A percentile compares a stretch with the other conserved stretches of the same genome.
Evolutionary conservation across 2,329 filamentous ascomycete species (phyloP).

Genomic region (Penicillium oxalicum): DNA sequence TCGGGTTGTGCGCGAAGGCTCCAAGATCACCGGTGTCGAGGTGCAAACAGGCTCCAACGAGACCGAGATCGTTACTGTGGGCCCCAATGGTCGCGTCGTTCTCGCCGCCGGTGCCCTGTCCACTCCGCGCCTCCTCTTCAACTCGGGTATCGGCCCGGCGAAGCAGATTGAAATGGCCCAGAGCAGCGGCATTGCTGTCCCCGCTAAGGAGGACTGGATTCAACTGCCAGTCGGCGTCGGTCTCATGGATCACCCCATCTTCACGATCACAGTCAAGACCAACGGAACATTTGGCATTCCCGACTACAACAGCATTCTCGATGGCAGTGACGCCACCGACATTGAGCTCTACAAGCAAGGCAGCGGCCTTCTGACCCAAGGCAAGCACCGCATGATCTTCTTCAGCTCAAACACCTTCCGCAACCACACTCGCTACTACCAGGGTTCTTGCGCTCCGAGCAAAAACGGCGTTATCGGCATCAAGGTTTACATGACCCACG

Average conservation of each 20-base stretch:
- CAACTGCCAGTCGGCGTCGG: conserved; percentile 48
- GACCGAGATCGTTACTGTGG: conserved; percentile 60
- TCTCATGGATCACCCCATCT: conserved; percentile 40
- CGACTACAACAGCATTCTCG: conserved; percentile 14
- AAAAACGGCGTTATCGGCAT: conserved; percentile 17
- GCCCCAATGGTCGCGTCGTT: conserved; percentile 58
- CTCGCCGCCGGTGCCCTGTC: conserved; percentile 64
- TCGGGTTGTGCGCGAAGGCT: conserved; percentile 58
- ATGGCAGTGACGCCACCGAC: conserved; percentile 16
- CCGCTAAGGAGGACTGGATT: conserved; percentile 44
- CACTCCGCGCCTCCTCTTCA: conserved; percentile 62
- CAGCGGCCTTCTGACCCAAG: conserved; percentile 17
- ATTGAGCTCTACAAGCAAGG: conserved; percentile 21
- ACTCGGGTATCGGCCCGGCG: conserved; percentile 62
- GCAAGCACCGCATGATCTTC: conserved; percentile 24
- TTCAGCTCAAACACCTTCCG: conserved; percentile 24
- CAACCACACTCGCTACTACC: conserved; percentile 23
- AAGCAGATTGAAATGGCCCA: conserved; percentile 44
- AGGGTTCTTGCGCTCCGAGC: conserved; percentile 19
- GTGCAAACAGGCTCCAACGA: conserved; percentile 17
- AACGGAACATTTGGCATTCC: conserved; percentile 15
- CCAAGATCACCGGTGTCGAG: conserved; percentile 52
- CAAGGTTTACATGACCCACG: conserved; percentile 25
- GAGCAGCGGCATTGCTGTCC: conserved; percentile 38
- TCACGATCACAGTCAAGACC: conserved; percentile 16